A percentile compares a stretch with the other conserved stretches of the same genome.
These are phyloP conservation scores for Nematodospora valgi DNA, from an alignment of 805 yeast genomes.

Conservation along the genomic window DNA sequence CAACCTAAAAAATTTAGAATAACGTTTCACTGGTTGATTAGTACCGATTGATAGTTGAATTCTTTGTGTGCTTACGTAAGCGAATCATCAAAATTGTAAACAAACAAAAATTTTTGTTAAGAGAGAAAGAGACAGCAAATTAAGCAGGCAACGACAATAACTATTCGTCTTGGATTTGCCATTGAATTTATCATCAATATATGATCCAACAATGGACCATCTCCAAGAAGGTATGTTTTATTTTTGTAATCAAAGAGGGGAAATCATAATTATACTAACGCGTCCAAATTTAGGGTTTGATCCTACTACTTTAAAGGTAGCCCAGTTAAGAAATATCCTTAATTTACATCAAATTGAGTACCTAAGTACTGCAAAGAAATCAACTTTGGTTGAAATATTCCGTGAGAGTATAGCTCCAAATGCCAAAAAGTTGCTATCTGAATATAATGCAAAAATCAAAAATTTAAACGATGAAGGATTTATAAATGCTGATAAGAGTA, in stretches of 20 bases:
- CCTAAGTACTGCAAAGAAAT: conserved; percentile 65
- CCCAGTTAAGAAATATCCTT: conserved; percentile 67
- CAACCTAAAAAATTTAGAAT: too few species aligned
- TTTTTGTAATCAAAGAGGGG: not conserved
- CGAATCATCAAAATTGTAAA: too few species aligned
- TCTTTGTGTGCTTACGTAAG: too few species aligned
- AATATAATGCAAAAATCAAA: conserved; percentile 14
- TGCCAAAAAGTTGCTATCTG: conserved; percentile 38
- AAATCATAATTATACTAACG: conserved; percentile 9
- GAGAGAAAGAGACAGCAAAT: too few species aligned
- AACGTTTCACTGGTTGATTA: too few species aligned
- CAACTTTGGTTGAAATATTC: conserved; percentile 60
- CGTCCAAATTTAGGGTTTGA: conserved; percentile 41
- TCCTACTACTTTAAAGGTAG: conserved; percentile 60
- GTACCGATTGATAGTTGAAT: too few species aligned
- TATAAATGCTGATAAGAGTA: conserved; percentile 9
- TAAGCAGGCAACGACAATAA: too few species aligned
- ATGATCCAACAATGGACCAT: conserved; percentile 3
- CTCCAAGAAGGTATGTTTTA: conserved; percentile 8
- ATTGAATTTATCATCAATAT: too few species aligned
- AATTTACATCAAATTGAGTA: conserved; percentile 58
- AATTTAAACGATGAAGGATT: conserved; percentile 21
- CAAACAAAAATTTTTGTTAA: too few species aligned
- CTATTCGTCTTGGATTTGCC: too few species aligned
- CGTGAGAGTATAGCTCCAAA: conserved; percentile 49